Evolutionary conservation across 2,329 filamentous ascomycete species (phyloP).

Genomic region (Cercospora beticola): DNA sequence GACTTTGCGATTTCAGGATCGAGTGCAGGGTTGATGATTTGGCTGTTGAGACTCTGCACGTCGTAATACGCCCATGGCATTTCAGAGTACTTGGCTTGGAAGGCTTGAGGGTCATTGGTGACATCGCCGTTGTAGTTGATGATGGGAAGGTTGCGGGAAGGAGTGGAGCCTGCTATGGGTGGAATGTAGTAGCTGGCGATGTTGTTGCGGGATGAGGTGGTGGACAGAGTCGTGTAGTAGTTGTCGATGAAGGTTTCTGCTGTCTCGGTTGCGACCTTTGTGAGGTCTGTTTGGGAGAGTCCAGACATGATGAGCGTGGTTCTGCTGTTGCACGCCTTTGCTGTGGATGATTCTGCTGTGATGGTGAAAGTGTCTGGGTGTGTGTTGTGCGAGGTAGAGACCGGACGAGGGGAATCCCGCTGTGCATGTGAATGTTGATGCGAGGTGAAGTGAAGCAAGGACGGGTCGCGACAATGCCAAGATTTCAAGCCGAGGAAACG

Average conservation of each 20-base stretch:
- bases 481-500: constrained; percentile 11
- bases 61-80: constrained; percentile 67
- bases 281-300: constrained; percentile 35
- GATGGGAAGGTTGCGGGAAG: constrained; percentile 55
- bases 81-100: constrained; percentile 64
- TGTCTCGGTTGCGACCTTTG: constrained; percentile 50
- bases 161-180: constrained; percentile 53
- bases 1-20: constrained; percentile 28
- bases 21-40: constrained; percentile 66
- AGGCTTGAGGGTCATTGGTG: constrained; percentile 61
- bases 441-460: not conserved
- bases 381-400: not conserved
- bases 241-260: constrained; percentile 69
- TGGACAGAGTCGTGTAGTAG: constrained; percentile 74
- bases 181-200: constrained; percentile 70
- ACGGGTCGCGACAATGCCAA: constrained; percentile 10
- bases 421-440: not conserved
- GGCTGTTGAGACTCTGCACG: constrained; percentile 72
- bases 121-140: constrained; percentile 79
- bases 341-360: not conserved
- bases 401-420: not conserved
- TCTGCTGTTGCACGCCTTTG: not conserved
- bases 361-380: not conserved
- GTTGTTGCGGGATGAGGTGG: constrained; percentile 46
- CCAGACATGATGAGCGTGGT: constrained; percentile 21